Evolutionary conservation across 768 basidiomycete genomes (phyloP), one percentile per base, ranked within the genome.

Genomic region (Macrocybe gigantea): DNA sequence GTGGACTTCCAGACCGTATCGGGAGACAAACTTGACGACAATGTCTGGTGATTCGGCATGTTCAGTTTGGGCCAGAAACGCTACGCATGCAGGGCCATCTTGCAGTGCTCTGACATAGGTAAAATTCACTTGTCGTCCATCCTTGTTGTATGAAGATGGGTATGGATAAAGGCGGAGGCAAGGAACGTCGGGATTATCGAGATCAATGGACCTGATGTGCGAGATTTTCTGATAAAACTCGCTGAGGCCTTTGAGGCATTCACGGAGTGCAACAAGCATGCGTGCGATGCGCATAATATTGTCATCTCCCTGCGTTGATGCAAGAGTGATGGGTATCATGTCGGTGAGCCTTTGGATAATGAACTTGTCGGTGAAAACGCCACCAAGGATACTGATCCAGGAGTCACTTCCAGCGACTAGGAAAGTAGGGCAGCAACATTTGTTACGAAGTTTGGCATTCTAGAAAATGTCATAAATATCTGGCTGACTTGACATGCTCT

Each of bases 291-390:
- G 9, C 12, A 22, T 10, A 10, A 43, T 30, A 6, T 33, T 8
- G 22, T 8, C 33, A 6, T 43, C 41, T 31, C 33, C 41, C 2
- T 29, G 9, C 12, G 41, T 43, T 22, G 41, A 43, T 11, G 41
- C 31, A 6, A 11, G 44, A 8, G 55, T 61, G n/a, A 64, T 7
- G 59, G 61, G 65, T 3, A 62, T 31, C 31, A 60, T 53, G 31
- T 67, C 69, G 0, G 64, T 69, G 11, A 71, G 62, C n/a, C 51
- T 51, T 38, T 69, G 66, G 15, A 67, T 56, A 7, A 72, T 51
- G 38, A 57, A 56, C 1, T 48, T 45, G 33, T 53, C 40, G 0
- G 63, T 64, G 11, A 64, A 22, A 5, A 70, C 51, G 13, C 50
- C 63, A n/a, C 70, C 67, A 45, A 65, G 51, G 36, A 72, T 52